Percentiles rank a stretch among this genome's conserved stretches.
phyloP scores from a whole-genome alignment of 805 yeast species.

The Myxozyma lipomycoides region DNA sequence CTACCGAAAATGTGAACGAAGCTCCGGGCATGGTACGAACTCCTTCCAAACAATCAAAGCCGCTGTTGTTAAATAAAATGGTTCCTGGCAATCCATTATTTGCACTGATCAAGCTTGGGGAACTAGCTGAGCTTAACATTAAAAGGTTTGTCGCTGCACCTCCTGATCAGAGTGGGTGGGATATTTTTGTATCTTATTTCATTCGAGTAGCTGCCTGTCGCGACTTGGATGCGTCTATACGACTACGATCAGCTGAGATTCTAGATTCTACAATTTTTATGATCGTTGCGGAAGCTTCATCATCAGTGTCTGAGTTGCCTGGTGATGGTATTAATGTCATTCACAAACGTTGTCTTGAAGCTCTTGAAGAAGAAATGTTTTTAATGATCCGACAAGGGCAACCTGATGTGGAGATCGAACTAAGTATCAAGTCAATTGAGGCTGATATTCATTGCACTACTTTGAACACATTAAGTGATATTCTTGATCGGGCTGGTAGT shows the following conservation, averaged over 20 bases:
- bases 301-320: background rate
- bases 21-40: background rate
- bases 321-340: slow-evolving; percentile 19
- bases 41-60: background rate
- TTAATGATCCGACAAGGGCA: slow-evolving; percentile 16
- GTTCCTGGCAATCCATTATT: slow-evolving; percentile 36
- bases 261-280: slow-evolving; percentile 48
- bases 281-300: slow-evolving; percentile 23
- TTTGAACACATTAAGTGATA: slow-evolving; percentile 59
- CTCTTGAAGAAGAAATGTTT: slow-evolving; percentile 45
- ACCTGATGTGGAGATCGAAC: slow-evolving; percentile 24
- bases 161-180: slow-evolving; percentile 47
- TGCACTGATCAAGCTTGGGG: slow-evolving; percentile 52
- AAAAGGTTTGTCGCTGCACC: slow-evolving; percentile 41
- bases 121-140: slow-evolving; percentile 51
- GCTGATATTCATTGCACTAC: slow-evolving; percentile 62
- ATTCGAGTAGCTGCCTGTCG: slow-evolving; percentile 47
- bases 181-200: slow-evolving; percentile 45
- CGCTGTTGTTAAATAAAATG: background rate
- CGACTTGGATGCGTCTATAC: slow-evolving; percentile 41
- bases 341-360: slow-evolving; percentile 43
- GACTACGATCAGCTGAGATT: slow-evolving; percentile 49
- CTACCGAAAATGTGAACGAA: background rate
- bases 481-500: slow-evolving; percentile 76
- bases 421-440: slow-evolving; percentile 44